Evolutionary conservation across 345 rosid genomes (phyloP), one percentile per base, ranked within the genome.

Genomic region (Litchi chinensis): DNA sequence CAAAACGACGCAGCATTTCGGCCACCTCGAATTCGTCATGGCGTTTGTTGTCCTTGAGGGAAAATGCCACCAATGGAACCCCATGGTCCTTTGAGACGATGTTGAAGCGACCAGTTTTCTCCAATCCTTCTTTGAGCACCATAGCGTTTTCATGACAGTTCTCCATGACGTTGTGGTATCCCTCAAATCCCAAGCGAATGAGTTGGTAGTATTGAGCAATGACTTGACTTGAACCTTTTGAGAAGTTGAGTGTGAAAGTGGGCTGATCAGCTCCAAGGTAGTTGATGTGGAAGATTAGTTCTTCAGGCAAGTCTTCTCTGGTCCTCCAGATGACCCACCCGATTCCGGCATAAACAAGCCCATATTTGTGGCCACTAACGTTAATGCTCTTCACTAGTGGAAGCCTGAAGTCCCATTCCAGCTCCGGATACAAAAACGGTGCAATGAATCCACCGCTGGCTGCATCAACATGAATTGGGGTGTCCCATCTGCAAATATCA

Each of bases 371-470:
- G 24, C 97, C 97, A 77, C 98, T 95, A 6, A 95, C 97, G 37
- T 95, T 93, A 5, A 95, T 95, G 70, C 95, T 92, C 88, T 91
- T 95, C 80, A 95, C 98, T 52, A 95, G 83, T 13, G 98, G 97
- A 69, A 95, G 88, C 63, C 97, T 84, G 84, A 95, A 93, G 81
- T 95, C 98, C 98, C 98, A 95, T 77, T 92, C 97, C 24, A 95
- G 89, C 8, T 95, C 98, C 19, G 98, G 98, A 69, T 90, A 93
- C 41, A 95, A 74, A 70, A 95, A 95, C 1, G 98, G 98, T n/a
- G 98, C 98, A 46, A 93, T 93, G 50, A 95, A 93, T 2, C 98
- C 98, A 9, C 98, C 98, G 71, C 98, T 95, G 0, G 98, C 98
- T 0, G 98, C 98, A 9, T 95, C 98, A 6, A 95, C 98, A 68